A percentile compares a stretch with the other conserved stretches of the same genome.
phyloP scores from a whole-genome alignment of 371 early-diverging fungal species.

The Mycotypha africana region DNA sequence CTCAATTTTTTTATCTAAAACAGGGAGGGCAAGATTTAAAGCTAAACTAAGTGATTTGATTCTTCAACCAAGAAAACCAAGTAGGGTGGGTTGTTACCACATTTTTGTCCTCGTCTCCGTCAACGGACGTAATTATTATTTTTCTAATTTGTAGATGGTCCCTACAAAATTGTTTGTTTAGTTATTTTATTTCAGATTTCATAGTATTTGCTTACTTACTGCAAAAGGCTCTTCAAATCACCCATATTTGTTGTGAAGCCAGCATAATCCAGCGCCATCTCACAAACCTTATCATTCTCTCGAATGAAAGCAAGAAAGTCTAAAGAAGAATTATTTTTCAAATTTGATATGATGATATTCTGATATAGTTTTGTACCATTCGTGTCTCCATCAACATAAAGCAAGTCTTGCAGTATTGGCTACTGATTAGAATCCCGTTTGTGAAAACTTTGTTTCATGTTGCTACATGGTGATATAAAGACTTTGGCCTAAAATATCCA shows the following conservation, averaged over 20 bases:
- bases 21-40: no score
- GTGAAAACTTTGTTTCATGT: conserved; percentile 8
- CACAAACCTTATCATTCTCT: conserved; percentile 12
- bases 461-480: conserved; percentile 10
- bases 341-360: background rate
- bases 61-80: no score
- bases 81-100: no score
- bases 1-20: no score
- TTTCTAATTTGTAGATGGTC: conserved; percentile 5
- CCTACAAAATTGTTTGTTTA: conserved; percentile 11
- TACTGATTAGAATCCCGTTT: conserved; percentile 13
- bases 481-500: conserved; percentile 4
- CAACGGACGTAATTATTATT: conserved; percentile 15
- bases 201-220: conserved; percentile 8
- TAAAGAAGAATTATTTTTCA: conserved; percentile 9
- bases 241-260: conserved; percentile 11
- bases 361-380: conserved; percentile 11
- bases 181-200: conserved; percentile 8
- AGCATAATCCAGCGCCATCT: conserved; percentile 7
- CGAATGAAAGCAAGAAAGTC: conserved; percentile 11
- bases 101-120: no score
- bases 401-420: conserved; percentile 4
- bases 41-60: no score
- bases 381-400: conserved; percentile 11
- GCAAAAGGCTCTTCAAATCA: conserved; percentile 5